A percentile compares a stretch with the other conserved stretches of the same genome.
Evolutionary conservation across 2,329 filamentous ascomycete species (phyloP).

Genomic region (Penicillium expansum): DNA sequence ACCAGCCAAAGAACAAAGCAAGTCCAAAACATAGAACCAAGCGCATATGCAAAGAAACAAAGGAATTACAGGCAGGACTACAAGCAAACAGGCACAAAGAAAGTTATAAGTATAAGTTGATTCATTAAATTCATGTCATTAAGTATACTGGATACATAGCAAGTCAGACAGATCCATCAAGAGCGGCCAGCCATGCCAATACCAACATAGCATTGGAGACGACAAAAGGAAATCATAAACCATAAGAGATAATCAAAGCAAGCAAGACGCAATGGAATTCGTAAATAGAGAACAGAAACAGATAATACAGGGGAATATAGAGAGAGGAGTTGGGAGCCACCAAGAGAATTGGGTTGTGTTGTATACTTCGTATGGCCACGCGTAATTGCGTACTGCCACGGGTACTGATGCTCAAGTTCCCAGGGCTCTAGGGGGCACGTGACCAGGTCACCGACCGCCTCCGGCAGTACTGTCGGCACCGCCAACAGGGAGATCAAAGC

Average conservation of each 20-base stretch:
- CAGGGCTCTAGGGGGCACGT: neutral
- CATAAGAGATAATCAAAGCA: conserved; percentile 3
- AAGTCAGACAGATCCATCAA: conserved; percentile 8
- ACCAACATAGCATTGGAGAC: conserved; percentile 18
- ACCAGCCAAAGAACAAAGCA: neutral
- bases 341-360: no score
- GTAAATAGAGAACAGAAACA: conserved; percentile 20
- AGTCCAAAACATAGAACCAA: neutral
- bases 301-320: conserved; percentile 37
- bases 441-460: neutral
- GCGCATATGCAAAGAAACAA: neutral
- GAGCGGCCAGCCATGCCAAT: conserved; percentile 5
- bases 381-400: neutral
- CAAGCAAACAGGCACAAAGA: neutral
- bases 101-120: neutral
- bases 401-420: no score
- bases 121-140: conserved; percentile 20
- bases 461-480: no score
- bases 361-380: neutral
- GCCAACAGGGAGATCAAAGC: no score
- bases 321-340: no score
- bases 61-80: no score
- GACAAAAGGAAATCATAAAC: conserved; percentile 27
- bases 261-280: conserved; percentile 18
- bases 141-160: conserved; percentile 8